These are phyloP conservation scores for Trichoderma endophyticum DNA, from an alignment of 2,329 filamentous ascomycete genomes.

Conservation along the genomic window DNA sequence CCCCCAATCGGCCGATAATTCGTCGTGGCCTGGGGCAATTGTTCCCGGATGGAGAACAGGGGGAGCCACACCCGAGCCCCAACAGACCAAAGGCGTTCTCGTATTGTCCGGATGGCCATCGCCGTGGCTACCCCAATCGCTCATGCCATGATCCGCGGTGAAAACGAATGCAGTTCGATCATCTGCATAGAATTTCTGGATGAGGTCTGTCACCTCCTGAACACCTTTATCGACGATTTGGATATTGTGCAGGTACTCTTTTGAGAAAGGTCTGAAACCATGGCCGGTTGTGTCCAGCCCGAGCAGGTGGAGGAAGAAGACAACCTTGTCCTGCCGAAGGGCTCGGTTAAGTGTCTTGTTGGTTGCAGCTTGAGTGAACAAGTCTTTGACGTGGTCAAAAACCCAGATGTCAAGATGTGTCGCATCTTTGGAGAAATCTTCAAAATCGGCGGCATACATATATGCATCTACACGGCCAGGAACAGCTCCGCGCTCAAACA, in stretches of 20 bases:
- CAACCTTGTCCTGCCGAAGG: constrained; percentile 77
- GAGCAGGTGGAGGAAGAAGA: constrained; percentile 93
- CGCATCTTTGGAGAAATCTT: constrained; percentile 86
- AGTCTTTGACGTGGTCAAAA: constrained; percentile 84
- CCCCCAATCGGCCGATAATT: constrained; percentile 86
- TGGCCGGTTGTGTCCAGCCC: constrained; percentile 92
- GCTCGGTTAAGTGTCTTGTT: constrained; percentile 72
- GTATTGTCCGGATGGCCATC: constrained; percentile 98
- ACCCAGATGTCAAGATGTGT: constrained; percentile 87
- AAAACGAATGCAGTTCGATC: constrained; percentile 92
- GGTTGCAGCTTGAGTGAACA: constrained; percentile 76
- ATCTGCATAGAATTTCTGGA: constrained; percentile 81
- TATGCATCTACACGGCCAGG: constrained; percentile 84
- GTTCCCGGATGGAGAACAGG: constrained; percentile 57
- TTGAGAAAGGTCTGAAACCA: constrained; percentile 82
- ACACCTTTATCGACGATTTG: constrained; percentile 91
- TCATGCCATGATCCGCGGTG: constrained; percentile 98
- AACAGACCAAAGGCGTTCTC: constrained; percentile 84
- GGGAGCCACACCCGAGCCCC: constrained; percentile 85
- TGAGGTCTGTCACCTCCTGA: constrained; percentile 73
- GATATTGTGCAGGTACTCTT: constrained; percentile 92
- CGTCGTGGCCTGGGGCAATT: constrained; percentile 78
- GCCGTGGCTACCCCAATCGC: constrained; percentile 97
- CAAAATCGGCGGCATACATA: constrained; percentile 76
- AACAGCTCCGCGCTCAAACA: constrained; percentile 93